Conservation (phyloP, 768 basidiomycete species). For the Zangia roseola region DNA sequence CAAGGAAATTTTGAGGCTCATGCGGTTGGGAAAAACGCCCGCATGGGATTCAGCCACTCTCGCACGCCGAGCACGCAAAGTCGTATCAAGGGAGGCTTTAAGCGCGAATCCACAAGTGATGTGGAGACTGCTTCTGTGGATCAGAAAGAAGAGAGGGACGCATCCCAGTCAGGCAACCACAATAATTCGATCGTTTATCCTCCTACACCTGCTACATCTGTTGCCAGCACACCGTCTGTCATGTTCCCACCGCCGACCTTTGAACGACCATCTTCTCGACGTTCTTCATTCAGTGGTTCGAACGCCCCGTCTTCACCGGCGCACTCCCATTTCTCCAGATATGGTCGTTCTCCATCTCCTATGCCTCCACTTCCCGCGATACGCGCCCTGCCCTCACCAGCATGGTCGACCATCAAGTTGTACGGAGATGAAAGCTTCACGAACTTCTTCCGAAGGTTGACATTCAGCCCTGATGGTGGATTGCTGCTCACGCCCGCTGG, state of each 20-base stretch:
- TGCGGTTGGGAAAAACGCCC: conserved; percentile 84
- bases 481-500: conserved; percentile 94
- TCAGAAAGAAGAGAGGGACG: conserved; percentile 42
- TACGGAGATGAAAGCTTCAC: conserved; percentile 96
- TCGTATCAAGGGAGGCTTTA: conserved; percentile 54
- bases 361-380: conserved; percentile 95
- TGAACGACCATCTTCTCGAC: conserved; percentile 60
- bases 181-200: conserved; percentile 34
- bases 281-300: conserved; percentile 72
- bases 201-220: conserved; percentile 67
- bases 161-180: conserved; percentile 29
- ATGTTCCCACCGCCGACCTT: conserved; percentile 46
- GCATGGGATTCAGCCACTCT: conserved; percentile 64
- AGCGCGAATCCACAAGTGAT: conserved; percentile 79
- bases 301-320: conserved; percentile 75
- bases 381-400: conserved; percentile 59
- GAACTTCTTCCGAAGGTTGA: conserved; percentile 92
- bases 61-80: conserved; percentile 66
- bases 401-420: conserved; percentile 72
- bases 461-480: conserved; percentile 94
- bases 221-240: conserved; percentile 62
- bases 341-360: conserved; percentile 83
- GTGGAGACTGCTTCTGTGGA: conserved; percentile 66
- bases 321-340: conserved; percentile 55
- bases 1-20: conserved; percentile 86